Conservation (phyloP, 768 basidiomycete species). For the Cubamyces lactineus region DNA sequence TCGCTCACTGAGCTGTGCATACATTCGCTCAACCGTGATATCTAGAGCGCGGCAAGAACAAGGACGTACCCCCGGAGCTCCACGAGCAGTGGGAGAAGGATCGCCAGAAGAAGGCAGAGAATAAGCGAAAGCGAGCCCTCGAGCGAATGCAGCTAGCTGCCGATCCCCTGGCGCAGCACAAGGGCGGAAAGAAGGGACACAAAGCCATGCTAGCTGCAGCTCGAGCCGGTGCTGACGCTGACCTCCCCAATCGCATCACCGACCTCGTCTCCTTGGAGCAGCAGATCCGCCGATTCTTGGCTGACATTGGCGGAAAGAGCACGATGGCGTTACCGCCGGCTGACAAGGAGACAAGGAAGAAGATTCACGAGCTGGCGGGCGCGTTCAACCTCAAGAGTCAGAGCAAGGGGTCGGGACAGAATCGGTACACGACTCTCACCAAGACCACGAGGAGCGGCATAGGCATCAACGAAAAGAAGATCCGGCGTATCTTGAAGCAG, state of each 20-base stretch:
- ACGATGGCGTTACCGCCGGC: slow-evolving; percentile 80
- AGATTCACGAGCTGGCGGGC: slow-evolving; percentile 78
- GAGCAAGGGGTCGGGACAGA: slow-evolving; percentile 71
- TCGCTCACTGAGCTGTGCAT: background rate
- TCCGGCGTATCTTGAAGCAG: slow-evolving; percentile 47
- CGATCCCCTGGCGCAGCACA: slow-evolving; percentile 65
- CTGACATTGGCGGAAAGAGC: slow-evolving; percentile 49
- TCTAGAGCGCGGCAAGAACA: slow-evolving; percentile 52
- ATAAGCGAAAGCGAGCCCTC: slow-evolving; percentile 63
- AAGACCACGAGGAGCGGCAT: slow-evolving; percentile 67
- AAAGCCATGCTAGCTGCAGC: slow-evolving; percentile 69
- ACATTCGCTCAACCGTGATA: slow-evolving; percentile 24
- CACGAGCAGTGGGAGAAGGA: slow-evolving; percentile 78
- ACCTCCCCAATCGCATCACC: slow-evolving; percentile 52
- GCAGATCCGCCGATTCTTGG: slow-evolving; percentile 72
- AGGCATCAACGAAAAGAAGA: slow-evolving; percentile 60
- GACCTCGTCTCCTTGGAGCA: slow-evolving; percentile 69
- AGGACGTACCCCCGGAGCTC: slow-evolving; percentile 58
- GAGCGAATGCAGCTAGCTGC: slow-evolving; percentile 58
- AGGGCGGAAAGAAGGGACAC: slow-evolving; percentile 68
- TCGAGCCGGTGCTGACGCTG: slow-evolving; percentile 49
- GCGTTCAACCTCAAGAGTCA: slow-evolving; percentile 78
- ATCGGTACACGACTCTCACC: slow-evolving; percentile 74
- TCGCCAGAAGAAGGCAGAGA: slow-evolving; percentile 79
- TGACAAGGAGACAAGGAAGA: slow-evolving; percentile 68